A percentile compares a stretch with the other conserved stretches of the same genome.
Conservation (phyloP, 169 alveolate species). For the Cryptosporidium baileyi region DNA sequence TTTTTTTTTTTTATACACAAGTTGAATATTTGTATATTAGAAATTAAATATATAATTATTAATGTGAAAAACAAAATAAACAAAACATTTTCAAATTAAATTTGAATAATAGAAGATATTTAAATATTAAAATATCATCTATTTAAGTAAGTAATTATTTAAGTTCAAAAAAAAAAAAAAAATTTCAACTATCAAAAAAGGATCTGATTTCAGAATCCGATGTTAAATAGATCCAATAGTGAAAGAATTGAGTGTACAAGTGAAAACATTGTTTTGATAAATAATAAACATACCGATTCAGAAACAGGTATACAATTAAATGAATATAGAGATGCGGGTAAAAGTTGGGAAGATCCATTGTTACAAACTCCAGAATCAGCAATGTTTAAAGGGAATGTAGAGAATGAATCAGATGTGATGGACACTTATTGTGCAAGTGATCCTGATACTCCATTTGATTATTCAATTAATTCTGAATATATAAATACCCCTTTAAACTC, state of each 20-base stretch:
- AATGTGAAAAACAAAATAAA: neutral
- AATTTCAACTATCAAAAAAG: too few relatives aligned
- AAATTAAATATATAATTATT: neutral
- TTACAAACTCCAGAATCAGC: conserved; percentile 45
- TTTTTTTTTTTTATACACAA: too few relatives aligned
- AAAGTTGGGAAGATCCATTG: conserved; percentile 37
- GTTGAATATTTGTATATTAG: too few relatives aligned
- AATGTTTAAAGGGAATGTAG: neutral
- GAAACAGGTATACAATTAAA: neutral
- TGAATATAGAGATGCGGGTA: neutral
- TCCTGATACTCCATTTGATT: conserved; percentile 17
- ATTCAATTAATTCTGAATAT: neutral
- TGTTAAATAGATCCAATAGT: neutral
- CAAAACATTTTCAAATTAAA: neutral
- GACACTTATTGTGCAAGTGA: conserved; percentile 54
- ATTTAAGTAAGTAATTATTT: neutral
- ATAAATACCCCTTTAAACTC: neutral
- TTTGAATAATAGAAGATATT: neutral
- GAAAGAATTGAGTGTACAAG: neutral
- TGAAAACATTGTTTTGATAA: neutral
- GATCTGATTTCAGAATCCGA: neutral
- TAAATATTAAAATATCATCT: neutral
- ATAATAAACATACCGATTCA: neutral
- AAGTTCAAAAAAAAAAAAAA: too few relatives aligned
- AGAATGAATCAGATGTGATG: conserved; percentile 41